Conservation (phyloP, 2,329 filamentous ascomycete species). For the Colletotrichum gigasporum region DNA sequence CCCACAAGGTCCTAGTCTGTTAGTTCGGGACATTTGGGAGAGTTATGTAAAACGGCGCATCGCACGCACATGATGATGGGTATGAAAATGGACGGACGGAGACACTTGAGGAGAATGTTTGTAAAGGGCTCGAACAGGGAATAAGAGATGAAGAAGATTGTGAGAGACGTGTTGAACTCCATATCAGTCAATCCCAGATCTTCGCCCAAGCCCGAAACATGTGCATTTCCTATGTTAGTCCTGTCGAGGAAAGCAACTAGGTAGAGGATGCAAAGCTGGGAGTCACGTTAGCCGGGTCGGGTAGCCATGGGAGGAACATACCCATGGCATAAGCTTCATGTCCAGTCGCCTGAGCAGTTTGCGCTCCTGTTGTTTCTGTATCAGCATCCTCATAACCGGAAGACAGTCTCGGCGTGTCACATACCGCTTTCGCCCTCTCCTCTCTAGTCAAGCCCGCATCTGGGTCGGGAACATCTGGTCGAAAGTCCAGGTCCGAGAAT, state of each 20-base stretch:
- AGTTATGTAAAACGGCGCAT: background rate
- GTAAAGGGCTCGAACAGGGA: constrained; percentile 75
- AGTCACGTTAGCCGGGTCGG: background rate
- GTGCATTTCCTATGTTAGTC: constrained; percentile 61
- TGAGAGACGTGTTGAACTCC: constrained; percentile 68
- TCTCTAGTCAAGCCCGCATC: background rate
- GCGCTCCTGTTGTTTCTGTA: background rate
- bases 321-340: constrained; percentile 19
- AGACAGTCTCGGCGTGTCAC: background rate
- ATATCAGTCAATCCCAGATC: constrained; percentile 55
- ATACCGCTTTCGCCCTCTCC: background rate
- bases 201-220: constrained; percentile 49
- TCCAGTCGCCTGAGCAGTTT: constrained; percentile 3
- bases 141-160: constrained; percentile 76
- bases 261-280: constrained; percentile 62
- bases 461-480: background rate
- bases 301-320: background rate
- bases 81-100: constrained; percentile 82
- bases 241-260: constrained; percentile 66
- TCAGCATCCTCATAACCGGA: background rate
- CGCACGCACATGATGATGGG: constrained; percentile 75
- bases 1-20: constrained; percentile 68
- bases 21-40: constrained; percentile 23
- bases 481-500: background rate
- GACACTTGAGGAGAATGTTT: constrained; percentile 81